A percentile compares a stretch with the other conserved stretches of the same genome.
phyloP scores from a whole-genome alignment of 352 stramenopile species.

The Pythium vanterpoolii region DNA sequence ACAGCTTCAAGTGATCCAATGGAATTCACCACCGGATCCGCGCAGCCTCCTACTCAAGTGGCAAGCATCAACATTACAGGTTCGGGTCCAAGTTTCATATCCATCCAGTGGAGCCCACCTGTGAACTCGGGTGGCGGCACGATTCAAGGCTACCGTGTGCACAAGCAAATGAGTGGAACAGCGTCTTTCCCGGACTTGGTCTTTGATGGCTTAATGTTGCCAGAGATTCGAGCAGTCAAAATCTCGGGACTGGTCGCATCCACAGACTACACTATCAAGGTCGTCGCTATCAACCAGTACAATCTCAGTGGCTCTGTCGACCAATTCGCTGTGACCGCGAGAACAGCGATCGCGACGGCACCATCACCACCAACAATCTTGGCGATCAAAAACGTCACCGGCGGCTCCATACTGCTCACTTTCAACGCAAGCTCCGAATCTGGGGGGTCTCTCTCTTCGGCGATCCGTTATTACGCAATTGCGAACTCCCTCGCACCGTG shows the following conservation, averaged over 20 bases:
- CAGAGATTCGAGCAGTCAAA: constrained; percentile 9
- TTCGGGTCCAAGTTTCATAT: constrained; percentile 25
- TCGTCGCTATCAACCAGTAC: constrained; percentile 48
- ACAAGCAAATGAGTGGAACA: constrained; percentile 20
- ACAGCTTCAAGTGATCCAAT: constrained; percentile 3
- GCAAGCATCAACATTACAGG: constrained; percentile 10
- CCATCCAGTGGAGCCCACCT: constrained; percentile 33
- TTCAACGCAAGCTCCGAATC: constrained; percentile 25
- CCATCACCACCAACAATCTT: constrained; percentile 25
- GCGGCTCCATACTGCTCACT: constrained; percentile 29
- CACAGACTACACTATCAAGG: constrained; percentile 30
- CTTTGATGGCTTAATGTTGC: constrained; percentile 23
- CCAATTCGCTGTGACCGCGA: constrained; percentile 19
- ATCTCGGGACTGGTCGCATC: constrained; percentile 25
- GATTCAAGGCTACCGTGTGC: constrained; percentile 30
- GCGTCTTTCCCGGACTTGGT: constrained; percentile 8
- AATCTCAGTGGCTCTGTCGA: constrained; percentile 23
- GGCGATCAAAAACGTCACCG: constrained; percentile 17
- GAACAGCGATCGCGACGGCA: constrained; percentile 13
- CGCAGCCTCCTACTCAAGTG: constrained; percentile 6
- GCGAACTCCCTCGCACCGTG: constrained; percentile 30
- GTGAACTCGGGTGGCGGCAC: constrained; percentile 35
- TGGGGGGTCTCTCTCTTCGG: constrained; percentile 24
- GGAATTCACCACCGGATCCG: background rate
- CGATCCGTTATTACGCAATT: constrained; percentile 23